Percentiles rank a stretch among this genome's conserved stretches.
These are phyloP conservation scores for Oligophagozyma castellii DNA, from an alignment of 1,139 yeast genomes.

Conservation along the genomic window DNA sequence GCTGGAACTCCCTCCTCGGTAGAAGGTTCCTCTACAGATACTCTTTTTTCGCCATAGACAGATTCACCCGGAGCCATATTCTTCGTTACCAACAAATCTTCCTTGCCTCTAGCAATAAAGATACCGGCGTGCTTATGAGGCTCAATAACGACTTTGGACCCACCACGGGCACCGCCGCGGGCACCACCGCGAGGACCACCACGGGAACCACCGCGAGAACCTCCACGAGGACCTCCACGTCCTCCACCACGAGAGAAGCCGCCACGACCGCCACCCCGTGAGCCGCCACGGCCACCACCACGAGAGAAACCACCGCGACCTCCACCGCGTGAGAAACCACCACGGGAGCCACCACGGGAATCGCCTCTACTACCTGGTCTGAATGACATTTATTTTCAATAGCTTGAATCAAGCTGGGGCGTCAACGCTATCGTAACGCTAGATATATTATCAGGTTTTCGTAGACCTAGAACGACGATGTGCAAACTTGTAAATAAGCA, in stretches of 20 bases:
- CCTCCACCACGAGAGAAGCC: conserved; percentile 45
- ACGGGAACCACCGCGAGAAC: conserved; percentile 64
- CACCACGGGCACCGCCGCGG: conserved; percentile 66
- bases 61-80: conserved; percentile 97
- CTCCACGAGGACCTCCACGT: conserved; percentile 48
- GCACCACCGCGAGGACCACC: conserved; percentile 75
- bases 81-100: conserved; percentile 93
- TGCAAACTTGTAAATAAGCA: no score
- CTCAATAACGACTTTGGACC: conserved; percentile 94
- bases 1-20: conserved; percentile 79
- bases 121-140: conserved; percentile 98
- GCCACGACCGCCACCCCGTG: conserved; percentile 40
- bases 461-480: no score
- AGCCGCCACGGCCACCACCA: conserved; percentile 39
- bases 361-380: conserved; percentile 40
- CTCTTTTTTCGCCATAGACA: conserved; percentile 95
- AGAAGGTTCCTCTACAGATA: conserved; percentile 83
- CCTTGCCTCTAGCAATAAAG: conserved; percentile 98
- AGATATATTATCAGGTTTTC: no score
- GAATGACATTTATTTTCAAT: conserved; percentile 33
- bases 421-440: no score
- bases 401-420: no score
- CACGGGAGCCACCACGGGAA: conserved; percentile 18
- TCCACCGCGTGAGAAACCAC: conserved; percentile 25
- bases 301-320: conserved; percentile 28